These are phyloP conservation scores for Schizophyllum commune DNA, from an alignment of 1,284 basidiomycete species.

Conservation along the genomic window DNA sequence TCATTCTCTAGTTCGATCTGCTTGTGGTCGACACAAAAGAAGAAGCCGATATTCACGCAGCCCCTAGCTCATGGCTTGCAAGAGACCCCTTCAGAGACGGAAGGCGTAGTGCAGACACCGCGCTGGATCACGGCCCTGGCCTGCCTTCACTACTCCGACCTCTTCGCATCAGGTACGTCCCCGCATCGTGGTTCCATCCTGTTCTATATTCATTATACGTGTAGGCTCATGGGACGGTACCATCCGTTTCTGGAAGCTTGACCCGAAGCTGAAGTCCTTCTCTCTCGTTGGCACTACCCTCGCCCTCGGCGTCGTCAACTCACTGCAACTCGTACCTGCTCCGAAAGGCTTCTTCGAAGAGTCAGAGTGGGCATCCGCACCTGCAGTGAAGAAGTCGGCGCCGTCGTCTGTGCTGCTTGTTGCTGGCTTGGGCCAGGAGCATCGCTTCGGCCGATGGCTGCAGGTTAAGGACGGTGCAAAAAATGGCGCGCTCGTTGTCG, in stretches of 20 bases:
- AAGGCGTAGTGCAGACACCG: constrained; percentile 70
- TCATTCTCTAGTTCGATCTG: constrained; percentile 63
- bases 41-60: constrained; percentile 89
- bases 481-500: constrained; percentile 69
- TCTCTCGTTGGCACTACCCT: constrained; percentile 54
- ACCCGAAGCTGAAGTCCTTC: constrained; percentile 72
- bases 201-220: background rate
- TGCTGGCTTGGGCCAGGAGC: constrained; percentile 83
- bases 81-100: constrained; percentile 58
- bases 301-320: constrained; percentile 81
- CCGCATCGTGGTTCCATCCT: background rate
- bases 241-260: constrained; percentile 87
- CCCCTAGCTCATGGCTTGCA: constrained; percentile 84
- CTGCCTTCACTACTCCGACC: constrained; percentile 80
- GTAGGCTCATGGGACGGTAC: constrained; percentile 88
- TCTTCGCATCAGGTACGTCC: constrained; percentile 78
- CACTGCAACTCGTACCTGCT: constrained; percentile 71
- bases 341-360: constrained; percentile 42
- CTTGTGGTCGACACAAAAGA: constrained; percentile 91
- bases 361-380: constrained; percentile 33
- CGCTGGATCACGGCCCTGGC: constrained; percentile 89
- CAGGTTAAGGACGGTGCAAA: constrained; percentile 61
- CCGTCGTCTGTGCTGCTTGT: constrained; percentile 55
- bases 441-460: constrained; percentile 85
- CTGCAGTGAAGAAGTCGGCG: constrained; percentile 7